Evolutionary conservation across 805 yeast genomes (phyloP).

Genomic region (Blastobotrys attinorum): DNA sequence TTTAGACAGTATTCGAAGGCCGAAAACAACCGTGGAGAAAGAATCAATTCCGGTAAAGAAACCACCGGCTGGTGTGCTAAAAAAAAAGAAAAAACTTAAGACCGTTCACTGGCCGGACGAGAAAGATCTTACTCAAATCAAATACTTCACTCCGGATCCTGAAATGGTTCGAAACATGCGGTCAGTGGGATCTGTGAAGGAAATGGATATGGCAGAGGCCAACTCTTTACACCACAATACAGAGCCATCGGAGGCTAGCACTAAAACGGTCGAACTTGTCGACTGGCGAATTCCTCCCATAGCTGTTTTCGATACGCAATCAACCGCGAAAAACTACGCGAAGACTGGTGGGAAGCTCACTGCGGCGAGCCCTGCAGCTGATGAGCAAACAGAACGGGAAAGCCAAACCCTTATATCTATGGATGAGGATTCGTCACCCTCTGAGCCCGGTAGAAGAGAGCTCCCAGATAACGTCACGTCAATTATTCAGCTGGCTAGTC

Average conservation of each 20-base stretch:
- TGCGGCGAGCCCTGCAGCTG: background rate
- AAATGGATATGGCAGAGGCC: background rate
- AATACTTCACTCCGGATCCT: constrained; percentile 7
- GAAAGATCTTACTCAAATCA: constrained; percentile 11
- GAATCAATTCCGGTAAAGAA: background rate
- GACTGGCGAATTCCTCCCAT: no score
- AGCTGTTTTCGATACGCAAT: no score
- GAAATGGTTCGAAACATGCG: background rate
- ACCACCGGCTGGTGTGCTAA: background rate
- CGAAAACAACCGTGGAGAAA: background rate
- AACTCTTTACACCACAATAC: background rate
- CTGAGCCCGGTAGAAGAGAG: no score
- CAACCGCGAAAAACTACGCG: background rate
- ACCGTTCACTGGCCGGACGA: constrained; percentile 15
- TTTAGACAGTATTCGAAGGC: background rate
- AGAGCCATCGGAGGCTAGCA: background rate
- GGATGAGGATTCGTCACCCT: no score
- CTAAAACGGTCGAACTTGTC: no score
- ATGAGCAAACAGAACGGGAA: background rate
- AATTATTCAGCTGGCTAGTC: no score
- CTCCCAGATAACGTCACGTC: no score
- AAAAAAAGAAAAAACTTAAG: constrained; percentile 6
- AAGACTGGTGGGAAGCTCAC: background rate
- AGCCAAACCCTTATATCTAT: background rate
- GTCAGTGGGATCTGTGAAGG: background rate